Conservation (phyloP, 345 rosid genomes). For the Lepidium didymum region DNA sequence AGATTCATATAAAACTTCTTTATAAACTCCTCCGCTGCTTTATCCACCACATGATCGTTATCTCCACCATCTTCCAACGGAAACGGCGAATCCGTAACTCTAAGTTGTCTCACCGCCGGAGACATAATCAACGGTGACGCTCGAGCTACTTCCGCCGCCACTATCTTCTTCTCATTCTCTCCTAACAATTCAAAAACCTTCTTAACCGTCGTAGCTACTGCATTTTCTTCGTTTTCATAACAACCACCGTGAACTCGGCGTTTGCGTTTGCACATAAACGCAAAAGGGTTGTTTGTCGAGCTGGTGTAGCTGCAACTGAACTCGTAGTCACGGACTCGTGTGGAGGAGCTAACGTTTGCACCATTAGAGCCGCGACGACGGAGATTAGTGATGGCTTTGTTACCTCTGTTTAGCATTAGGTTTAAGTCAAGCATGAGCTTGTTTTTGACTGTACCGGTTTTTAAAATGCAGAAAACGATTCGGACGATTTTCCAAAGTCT, state of each 20-base stretch:
- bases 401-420: conserved; percentile 50
- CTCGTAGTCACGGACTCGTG: conserved; percentile 52
- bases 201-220: conserved; percentile 51
- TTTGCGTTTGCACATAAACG: conserved; percentile 28
- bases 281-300: conserved; percentile 33
- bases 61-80: conserved; percentile 57
- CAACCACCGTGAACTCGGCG: conserved; percentile 33
- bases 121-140: conserved; percentile 35
- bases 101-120: conserved; percentile 55
- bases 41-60: conserved; percentile 49
- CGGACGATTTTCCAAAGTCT: conserved; percentile 50
- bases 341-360: conserved; percentile 20
- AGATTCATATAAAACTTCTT: conserved; percentile 61
- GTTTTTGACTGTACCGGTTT: conserved; percentile 50
- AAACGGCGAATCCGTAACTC: conserved; percentile 80
- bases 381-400: conserved; percentile 53
- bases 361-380: conserved; percentile 36
- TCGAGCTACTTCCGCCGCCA: conserved; percentile 16
- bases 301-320: conserved; percentile 70
- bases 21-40: conserved; percentile 77
- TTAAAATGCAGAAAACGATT: conserved; percentile 43
- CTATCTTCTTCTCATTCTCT: conserved; percentile 17
- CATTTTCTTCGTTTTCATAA: conserved; percentile 35
- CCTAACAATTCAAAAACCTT: conserved; percentile 68
- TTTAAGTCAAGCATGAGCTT: conserved; percentile 48